phyloP scores from a whole-genome alignment of 2,329 filamentous ascomycete species.

The Byssoonygena ceratinophila region DNA sequence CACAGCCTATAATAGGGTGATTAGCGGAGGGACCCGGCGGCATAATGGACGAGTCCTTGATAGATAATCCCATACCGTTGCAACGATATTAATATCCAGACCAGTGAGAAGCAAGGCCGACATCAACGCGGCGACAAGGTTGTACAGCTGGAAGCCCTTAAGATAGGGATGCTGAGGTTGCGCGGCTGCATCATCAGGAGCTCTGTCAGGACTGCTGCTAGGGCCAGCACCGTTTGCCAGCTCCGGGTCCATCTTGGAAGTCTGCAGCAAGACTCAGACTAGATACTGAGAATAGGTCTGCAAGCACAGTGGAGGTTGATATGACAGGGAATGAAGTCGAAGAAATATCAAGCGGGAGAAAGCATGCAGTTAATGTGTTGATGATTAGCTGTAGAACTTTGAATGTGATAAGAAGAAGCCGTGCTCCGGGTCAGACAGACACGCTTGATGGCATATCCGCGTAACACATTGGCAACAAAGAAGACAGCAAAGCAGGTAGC shows the following conservation, averaged over 20 bases:
- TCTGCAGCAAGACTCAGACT: background rate
- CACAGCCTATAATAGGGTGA: background rate
- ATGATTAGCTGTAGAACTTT: background rate
- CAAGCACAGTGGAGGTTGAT: background rate
- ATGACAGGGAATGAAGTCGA: background rate
- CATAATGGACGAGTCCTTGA: background rate
- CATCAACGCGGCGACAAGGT: background rate
- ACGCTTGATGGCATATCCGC: background rate
- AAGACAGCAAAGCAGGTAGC: background rate
- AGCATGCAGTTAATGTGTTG: background rate
- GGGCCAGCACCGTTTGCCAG: background rate
- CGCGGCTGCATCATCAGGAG: background rate
- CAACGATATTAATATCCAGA: slow-evolving; percentile 6
- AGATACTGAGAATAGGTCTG: background rate
- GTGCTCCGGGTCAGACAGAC: background rate
- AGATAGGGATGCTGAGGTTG: background rate
- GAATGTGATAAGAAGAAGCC: background rate
- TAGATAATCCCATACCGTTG: background rate
- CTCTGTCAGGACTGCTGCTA: too few relatives aligned
- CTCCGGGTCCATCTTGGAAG: background rate
- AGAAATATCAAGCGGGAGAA: background rate
- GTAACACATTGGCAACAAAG: background rate
- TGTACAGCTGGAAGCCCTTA: background rate
- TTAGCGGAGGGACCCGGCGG: background rate
- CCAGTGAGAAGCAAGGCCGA: slow-evolving; percentile 1